Percentiles rank a stretch among this genome's conserved stretches.
These are phyloP conservation scores for Myriosclerotinia scirpicola DNA, from an alignment of 2,329 filamentous ascomycete genomes.

Conservation along the genomic window DNA sequence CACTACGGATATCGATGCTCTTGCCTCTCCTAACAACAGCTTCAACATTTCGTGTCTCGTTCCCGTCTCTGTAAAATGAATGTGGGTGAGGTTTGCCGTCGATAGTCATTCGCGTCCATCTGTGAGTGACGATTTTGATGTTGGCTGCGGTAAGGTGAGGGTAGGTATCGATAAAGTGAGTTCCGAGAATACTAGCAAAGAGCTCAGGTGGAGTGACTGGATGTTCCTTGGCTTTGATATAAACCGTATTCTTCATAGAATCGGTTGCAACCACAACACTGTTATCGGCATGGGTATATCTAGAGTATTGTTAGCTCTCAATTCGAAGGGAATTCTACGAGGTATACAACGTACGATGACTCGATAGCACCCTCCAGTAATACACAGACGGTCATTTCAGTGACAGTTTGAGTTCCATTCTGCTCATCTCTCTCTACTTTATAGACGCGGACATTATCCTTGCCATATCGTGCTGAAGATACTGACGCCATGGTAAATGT, in stretches of 20 bases:
- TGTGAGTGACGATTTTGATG: slow-evolving; percentile 78
- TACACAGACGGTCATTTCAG: slow-evolving; percentile 92
- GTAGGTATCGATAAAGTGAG: slow-evolving; percentile 88
- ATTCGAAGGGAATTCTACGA: not conserved
- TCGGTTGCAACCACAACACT: slow-evolving; percentile 93
- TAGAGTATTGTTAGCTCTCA: slow-evolving; percentile 42
- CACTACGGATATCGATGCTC: slow-evolving; percentile 74
- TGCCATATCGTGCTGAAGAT: slow-evolving; percentile 73
- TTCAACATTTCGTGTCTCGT: slow-evolving; percentile 82
- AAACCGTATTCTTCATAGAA: slow-evolving; percentile 96
- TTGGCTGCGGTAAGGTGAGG: slow-evolving; percentile 83
- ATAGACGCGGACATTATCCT: slow-evolving; percentile 98
- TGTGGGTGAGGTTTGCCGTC: slow-evolving; percentile 92
- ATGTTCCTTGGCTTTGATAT: slow-evolving; percentile 92
- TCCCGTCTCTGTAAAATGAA: slow-evolving; percentile 87
- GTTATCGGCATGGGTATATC: slow-evolving; percentile 93
- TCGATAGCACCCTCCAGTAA: slow-evolving; percentile 93
- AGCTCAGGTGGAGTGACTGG: slow-evolving; percentile 91
- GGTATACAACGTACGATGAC: slow-evolving; percentile 58
- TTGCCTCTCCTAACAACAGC: slow-evolving; percentile 64
- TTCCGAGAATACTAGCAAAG: slow-evolving; percentile 79
- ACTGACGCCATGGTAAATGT: slow-evolving; percentile 52
- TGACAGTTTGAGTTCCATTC: slow-evolving; percentile 78
- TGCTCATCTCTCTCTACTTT: slow-evolving; percentile 82
- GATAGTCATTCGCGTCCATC: slow-evolving; percentile 86